phyloP scores from a whole-genome alignment of 2,329 filamentous ascomycete species.

The Chlorencoelia australis region DNA sequence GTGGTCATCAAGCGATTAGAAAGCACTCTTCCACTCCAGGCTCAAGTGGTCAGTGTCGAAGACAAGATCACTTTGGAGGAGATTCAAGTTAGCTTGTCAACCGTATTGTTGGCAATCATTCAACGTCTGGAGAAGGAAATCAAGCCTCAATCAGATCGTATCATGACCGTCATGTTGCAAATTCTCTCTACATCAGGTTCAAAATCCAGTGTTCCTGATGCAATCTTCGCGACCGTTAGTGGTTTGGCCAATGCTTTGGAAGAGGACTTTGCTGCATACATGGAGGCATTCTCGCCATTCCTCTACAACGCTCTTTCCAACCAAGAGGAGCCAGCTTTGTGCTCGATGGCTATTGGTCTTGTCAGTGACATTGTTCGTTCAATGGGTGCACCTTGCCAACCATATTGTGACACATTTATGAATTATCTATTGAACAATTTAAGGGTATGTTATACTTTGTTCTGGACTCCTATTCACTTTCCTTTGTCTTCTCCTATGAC shows the following conservation, averaged over 20 bases:
- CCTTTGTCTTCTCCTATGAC: slow-evolving; percentile 14
- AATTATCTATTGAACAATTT: slow-evolving; percentile 92
- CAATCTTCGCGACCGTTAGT: slow-evolving; percentile 84
- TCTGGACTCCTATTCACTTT: not conserved
- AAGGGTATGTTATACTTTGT: slow-evolving; percentile 43
- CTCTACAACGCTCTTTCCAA: slow-evolving; percentile 90
- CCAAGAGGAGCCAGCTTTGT: slow-evolving; percentile 88
- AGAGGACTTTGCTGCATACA: slow-evolving; percentile 91
- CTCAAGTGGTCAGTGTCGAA: slow-evolving; percentile 92
- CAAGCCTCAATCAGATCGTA: slow-evolving; percentile 77
- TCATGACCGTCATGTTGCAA: slow-evolving; percentile 82
- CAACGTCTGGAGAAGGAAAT: slow-evolving; percentile 87
- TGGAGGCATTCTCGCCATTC: slow-evolving; percentile 89
- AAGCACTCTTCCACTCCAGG: slow-evolving; percentile 79
- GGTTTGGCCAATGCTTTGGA: slow-evolving; percentile 86
- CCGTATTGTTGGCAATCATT: slow-evolving; percentile 84
- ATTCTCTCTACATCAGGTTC: slow-evolving; percentile 66
- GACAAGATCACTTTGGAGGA: slow-evolving; percentile 94
- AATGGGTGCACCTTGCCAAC: slow-evolving; percentile 80
- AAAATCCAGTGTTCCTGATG: slow-evolving; percentile 92
- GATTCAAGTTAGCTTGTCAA: slow-evolving; percentile 92
- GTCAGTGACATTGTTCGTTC: slow-evolving; percentile 95
- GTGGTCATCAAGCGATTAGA: slow-evolving; percentile 87
- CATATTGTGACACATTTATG: slow-evolving; percentile 96
- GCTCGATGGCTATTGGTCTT: slow-evolving; percentile 93